phyloP scores from a whole-genome alignment of 306 rosid genomes.

The Herpetospermum pedunculosum region DNA sequence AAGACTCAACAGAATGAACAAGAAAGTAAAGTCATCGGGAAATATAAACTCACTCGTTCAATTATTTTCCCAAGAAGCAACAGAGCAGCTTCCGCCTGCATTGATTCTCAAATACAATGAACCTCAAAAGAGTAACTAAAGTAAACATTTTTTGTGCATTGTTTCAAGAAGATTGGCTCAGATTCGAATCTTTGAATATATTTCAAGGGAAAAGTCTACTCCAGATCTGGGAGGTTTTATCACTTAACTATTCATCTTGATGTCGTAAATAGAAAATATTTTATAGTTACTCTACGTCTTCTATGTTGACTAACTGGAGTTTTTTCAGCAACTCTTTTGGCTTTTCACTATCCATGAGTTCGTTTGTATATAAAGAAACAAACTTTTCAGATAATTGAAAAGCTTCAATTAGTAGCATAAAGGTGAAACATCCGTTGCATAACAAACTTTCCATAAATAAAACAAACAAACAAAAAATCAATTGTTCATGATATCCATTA shows the following conservation, averaged over 20 bases:
- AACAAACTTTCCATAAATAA: not conserved
- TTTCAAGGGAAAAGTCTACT: not conserved
- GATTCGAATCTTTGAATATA: not conserved
- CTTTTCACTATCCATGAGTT: not conserved
- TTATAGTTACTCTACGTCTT: not conserved
- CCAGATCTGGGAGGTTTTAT: not conserved
- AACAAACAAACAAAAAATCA: not conserved
- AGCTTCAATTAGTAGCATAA: not conserved
- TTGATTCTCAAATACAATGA: slow-evolving; percentile 3
- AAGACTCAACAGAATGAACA: not conserved
- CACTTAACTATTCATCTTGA: not conserved
- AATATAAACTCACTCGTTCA: slow-evolving; percentile 52
- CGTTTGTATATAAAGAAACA: not conserved
- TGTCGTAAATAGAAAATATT: not conserved
- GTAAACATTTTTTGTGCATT: not conserved
- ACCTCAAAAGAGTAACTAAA: not conserved
- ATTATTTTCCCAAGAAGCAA: slow-evolving; percentile 68
- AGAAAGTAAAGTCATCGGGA: not conserved
- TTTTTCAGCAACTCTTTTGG: not conserved
- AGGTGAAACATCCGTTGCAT: not conserved
- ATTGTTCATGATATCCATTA: not conserved
- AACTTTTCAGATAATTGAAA: not conserved
- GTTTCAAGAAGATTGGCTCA: not conserved
- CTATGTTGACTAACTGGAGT: not conserved
- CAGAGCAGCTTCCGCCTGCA: slow-evolving; percentile 83